Percentiles rank a stretch among this genome's conserved stretches.
Conservation (phyloP, 306 rosid species). For the Lagenaria siceraria region DNA sequence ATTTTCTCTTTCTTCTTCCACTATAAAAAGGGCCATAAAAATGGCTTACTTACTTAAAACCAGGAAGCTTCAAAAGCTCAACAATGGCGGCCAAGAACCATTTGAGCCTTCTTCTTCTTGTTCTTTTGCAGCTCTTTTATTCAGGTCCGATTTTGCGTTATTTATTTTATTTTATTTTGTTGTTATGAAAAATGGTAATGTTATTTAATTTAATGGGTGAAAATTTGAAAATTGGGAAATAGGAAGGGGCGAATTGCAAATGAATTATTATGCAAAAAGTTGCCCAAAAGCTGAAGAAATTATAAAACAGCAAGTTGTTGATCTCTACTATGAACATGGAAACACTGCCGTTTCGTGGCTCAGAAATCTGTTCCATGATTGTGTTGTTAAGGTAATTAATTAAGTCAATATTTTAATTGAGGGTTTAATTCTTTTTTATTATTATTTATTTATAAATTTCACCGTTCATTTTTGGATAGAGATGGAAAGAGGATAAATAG, state of each 20-base stretch:
- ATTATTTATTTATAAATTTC: no score
- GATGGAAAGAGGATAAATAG: not conserved
- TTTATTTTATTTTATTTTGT: not conserved
- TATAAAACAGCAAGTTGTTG: slow-evolving; percentile 43
- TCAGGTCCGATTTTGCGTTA: not conserved
- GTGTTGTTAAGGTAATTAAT: slow-evolving; percentile 53
- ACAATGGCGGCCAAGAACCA: not conserved
- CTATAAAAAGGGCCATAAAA: not conserved
- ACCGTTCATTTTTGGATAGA: not conserved
- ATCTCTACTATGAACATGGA: slow-evolving; percentile 64
- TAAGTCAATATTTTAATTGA: not conserved
- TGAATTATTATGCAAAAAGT: slow-evolving; percentile 40
- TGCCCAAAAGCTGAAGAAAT: slow-evolving; percentile 84
- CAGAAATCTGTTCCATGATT: slow-evolving; percentile 90
- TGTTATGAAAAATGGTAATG: not conserved
- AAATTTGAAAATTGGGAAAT: not conserved
- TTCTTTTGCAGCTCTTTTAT: not conserved
- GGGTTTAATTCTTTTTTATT: not conserved
- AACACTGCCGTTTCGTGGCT: slow-evolving; percentile 81
- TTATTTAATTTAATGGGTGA: not conserved
- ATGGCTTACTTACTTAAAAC: not conserved
- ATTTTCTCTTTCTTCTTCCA: not conserved
- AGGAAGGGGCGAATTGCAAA: slow-evolving; percentile 56
- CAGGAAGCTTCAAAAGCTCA: slow-evolving; percentile 3
- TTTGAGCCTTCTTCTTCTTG: not conserved